Evolutionary conservation across 2,329 filamentous ascomycete genomes (phyloP).

Genomic region (Neoascochyta sp.): DNA sequence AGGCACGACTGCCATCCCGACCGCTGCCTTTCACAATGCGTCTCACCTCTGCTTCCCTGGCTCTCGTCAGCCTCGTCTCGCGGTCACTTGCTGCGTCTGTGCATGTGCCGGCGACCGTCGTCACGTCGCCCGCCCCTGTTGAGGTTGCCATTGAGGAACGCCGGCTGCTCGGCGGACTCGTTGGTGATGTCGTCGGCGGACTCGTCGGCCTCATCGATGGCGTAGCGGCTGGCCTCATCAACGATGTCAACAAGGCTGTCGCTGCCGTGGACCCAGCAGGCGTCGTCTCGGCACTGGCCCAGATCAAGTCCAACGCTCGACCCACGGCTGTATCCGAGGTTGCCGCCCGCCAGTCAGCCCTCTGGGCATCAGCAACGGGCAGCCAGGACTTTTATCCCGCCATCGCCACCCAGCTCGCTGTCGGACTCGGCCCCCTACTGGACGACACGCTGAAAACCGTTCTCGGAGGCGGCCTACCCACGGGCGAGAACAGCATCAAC

Average conservation of each 20-base stretch:
- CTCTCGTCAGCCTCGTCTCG: constrained; percentile 10
- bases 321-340: constrained; percentile 15
- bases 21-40: too few relatives aligned
- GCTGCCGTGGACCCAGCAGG: constrained; percentile 10
- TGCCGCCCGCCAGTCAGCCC: constrained; percentile 5
- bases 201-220: constrained; percentile 9
- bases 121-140: constrained; percentile 6
- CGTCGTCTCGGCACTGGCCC: constrained; percentile 11
- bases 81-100: constrained; percentile 9
- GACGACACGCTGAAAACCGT: constrained; percentile 14
- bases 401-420: constrained; percentile 20
- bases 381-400: constrained; percentile 14
- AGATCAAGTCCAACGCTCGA: constrained; percentile 12
- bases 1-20: too few relatives aligned
- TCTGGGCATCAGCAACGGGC: constrained; percentile 17
- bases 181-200: constrained; percentile 7
- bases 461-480: constrained; percentile 11
- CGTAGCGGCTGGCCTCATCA: constrained; percentile 10
- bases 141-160: constrained; percentile 10
- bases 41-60: too few relatives aligned
- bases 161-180: constrained; percentile 9
- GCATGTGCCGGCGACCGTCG: constrained; percentile 4
- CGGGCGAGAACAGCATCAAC: constrained; percentile 20
- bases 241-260: constrained; percentile 12
- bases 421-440: constrained; percentile 13